phyloP scores from a whole-genome alignment of 495 filamentous ascomycete genomes.

The Penicillium psychrofluorescens region DNA sequence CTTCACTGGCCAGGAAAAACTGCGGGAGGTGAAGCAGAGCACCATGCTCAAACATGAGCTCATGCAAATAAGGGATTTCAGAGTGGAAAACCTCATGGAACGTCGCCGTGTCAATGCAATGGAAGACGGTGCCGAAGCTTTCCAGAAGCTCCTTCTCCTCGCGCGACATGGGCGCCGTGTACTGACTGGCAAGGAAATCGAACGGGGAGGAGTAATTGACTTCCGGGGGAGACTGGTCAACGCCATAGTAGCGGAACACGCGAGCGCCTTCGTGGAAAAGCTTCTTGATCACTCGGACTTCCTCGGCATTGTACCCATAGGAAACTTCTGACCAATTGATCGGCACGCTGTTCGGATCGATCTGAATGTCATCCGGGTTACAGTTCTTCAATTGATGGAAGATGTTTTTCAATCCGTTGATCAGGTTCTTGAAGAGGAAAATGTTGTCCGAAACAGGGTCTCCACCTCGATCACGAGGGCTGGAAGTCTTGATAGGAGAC shows the following conservation, averaged over 20 bases:
- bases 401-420: conserved; percentile 93
- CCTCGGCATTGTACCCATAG: conserved; percentile 94
- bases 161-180: conserved; percentile 83
- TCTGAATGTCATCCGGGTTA: conserved; percentile 60
- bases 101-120: conserved; percentile 95
- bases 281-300: conserved; percentile 93
- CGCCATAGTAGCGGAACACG: conserved; percentile 92
- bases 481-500: conserved; percentile 92
- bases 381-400: conserved; percentile 91
- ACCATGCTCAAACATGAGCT: conserved; percentile 96
- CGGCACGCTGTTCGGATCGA: conserved; percentile 72
- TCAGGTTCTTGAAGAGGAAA: conserved; percentile 96
- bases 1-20: conserved; percentile 96
- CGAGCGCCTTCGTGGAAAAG: conserved; percentile 93
- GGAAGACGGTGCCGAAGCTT: conserved; percentile 96
- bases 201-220: conserved; percentile 69
- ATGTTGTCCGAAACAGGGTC: conserved; percentile 98
- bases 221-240: conserved; percentile 72
- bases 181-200: conserved; percentile 86
- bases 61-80: conserved; percentile 91
- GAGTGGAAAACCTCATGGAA: conserved; percentile 98
- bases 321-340: conserved; percentile 93
- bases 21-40: conserved; percentile 91
- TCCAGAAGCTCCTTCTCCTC: conserved; percentile 98
- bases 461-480: conserved; percentile 79